Evolutionary conservation across 768 basidiomycete genomes (phyloP), one percentile per base, ranked within the genome.

Genomic region (Kwoniella botswanensis): DNA sequence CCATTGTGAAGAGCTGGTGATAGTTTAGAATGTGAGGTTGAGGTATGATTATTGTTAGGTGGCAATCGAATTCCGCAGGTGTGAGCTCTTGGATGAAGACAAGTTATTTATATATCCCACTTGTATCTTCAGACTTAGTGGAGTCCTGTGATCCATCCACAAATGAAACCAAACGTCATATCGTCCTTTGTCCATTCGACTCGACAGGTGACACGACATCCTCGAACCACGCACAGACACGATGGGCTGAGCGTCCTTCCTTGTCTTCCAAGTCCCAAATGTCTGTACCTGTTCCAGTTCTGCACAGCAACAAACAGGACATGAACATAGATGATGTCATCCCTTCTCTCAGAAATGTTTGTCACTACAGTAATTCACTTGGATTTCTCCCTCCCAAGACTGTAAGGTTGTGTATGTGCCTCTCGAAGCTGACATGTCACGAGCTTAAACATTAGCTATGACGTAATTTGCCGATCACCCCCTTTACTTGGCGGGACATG

Each of bases 381-480:
- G 24, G 24, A 26, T 26, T 26, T 26, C 24, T 26, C 24, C 24
- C 24, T 26, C 24, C 24, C 24, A 26, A 26, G 2, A 26, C 24
- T 26, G 24, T 26, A 26, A 26, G 24, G 24, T 26, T 26, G 24
- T 26, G 24, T 29, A 29, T 29, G 29, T 29, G 29, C 29, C 29
- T 29, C 29, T 29, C 29, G 29, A 29, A 29, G 29, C 5, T 29
- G 29, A 4, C 35, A 35, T 35, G 35, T 35, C 35, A 35, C 35
- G 7, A 35, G 35, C 35, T 35, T 35, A 35, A 41, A 65, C 54
- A 43, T 42, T 56, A 57, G 35, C 15, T 41, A 65, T 65, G 64
- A 65, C 64, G 64, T 65, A 65, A 65, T 65, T 65, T 46, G 54
- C 54, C 54, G 64, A 65, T 55, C 54, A 29, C 13, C 44, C 21